Evolutionary conservation across 768 basidiomycete genomes (phyloP), one percentile per base, ranked within the genome.

Genomic region (Myochromella boudieri): DNA sequence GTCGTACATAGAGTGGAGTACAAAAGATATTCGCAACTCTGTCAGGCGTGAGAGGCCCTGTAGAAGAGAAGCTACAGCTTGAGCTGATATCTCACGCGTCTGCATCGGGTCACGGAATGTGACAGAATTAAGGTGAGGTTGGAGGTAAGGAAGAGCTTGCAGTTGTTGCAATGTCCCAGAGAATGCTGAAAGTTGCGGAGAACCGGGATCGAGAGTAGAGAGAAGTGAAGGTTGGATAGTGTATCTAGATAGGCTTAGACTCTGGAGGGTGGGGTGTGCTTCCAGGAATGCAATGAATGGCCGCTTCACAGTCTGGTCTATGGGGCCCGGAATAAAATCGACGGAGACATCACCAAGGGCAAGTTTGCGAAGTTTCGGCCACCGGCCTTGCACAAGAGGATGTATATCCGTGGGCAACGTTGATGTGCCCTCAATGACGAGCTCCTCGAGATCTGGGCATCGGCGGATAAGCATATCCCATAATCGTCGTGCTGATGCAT

Each of bases 1-100:
- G 54, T 90, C 87, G 57, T 88, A 88, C 57, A 82, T 81, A 1
- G 81, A 82, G 56, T 88, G 84, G 40, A 89, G 74, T 29, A 78
- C 75, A 58, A 89, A 89, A 12, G 78, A 69, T 33, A 89, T 77
- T 43, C 75, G 81, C 45, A 90, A 70, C 31, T 80, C 75, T 10
- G 69, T 74, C 20, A 90, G 72, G 4, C 70, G 69, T 15, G 74
- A 73, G 17, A 89, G 57, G 38, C 74, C 74, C 48, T 77, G 71
- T 20, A 90, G 73, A n/a, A 85, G 67, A 28, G 73, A 71, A 3
- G 82, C 77, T 2, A 89, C 71, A 4, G 78, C 69, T 15, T 84
- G 70, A 0, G 82, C 79, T 4, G 86, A 82, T 10, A 85, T 68
- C 49, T 89, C 86, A 27, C 85, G 80, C 1, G 86, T 79, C 38